Base-by-base conservation (phyloP, 2,329 filamentous ascomycete genomes). In the Berkeleyomyces rouxiae region DNA sequence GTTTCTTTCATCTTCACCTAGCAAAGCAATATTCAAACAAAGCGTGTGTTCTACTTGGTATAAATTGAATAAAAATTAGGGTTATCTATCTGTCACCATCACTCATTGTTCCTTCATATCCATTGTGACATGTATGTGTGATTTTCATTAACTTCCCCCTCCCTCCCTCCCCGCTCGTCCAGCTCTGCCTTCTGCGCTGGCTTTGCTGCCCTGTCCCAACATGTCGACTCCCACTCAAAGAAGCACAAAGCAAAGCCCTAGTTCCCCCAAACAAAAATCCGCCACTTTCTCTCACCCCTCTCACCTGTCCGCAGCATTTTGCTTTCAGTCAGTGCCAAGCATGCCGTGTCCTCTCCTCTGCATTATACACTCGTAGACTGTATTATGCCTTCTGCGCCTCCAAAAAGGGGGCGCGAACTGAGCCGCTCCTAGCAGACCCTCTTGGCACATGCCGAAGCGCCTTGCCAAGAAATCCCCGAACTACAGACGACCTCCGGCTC, bases 391-490 rank as follows among this genome's bases (percentile, higher is more conserved):
- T 16, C n/a, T 10, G n/a, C n/a, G n/a, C 46, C 46, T 23, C 44
- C 44, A 47, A n/a, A n/a, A 13, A 13, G 13, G 7, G 3, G 7
- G n/a, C 44, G 23, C 13, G 44, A 7, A 47, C 44, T 47, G 7
- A 47, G 23, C 44, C 44, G 13, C 11, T 16, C 7, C 44, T n/a
- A 7, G 31, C 4, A 49, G 46, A 23, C 46, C 46, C 16, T 55
- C 51, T 55, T 37, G 51, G 51, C 51, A 55, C 51, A 55, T 55
- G 9, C 36, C 51, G 36, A 11, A 7, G n/a, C n/a, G 3, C n/a
- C 46, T n/a, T 7, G n/a, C 31, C 46, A n/a, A 23, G 46, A n/a
- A 23, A 23, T 23, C 65, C 66, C 67, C 66, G 67, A 67, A 68
- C 66, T 23, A 49, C 7, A 49, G 23, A 23, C 23, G 23, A 23